phyloP scores from a whole-genome alignment of 108 stramenopile genomes.

The Cyclostephanos tholiformis region DNA sequence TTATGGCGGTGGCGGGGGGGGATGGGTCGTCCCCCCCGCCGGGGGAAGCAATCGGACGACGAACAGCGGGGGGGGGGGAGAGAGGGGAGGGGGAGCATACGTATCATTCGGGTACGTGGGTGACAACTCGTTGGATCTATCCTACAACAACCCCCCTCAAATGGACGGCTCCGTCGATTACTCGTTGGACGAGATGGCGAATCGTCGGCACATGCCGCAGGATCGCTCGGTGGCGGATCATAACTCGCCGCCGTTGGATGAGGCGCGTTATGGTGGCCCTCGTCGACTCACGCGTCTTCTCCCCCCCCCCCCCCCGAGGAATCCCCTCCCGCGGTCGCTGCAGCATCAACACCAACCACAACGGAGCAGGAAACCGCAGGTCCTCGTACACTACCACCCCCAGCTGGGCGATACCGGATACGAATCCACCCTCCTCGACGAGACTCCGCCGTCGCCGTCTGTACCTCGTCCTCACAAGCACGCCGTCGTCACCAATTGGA shows the following conservation, averaged over 20 bases:
- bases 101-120: not conserved
- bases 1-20: not conserved
- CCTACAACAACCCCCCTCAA: too few species aligned
- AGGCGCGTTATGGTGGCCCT: not conserved
- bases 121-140: not conserved
- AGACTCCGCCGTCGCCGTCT: not conserved
- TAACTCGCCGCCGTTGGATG: not conserved
- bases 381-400: slow-evolving; percentile 55
- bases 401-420: slow-evolving; percentile 52
- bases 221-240: not conserved
- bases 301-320: not conserved
- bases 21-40: not conserved
- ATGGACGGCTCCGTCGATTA: not conserved
- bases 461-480: not conserved
- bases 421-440: slow-evolving; percentile 43
- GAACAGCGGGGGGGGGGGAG: not conserved
- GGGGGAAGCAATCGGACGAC: too few species aligned
- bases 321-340: too few species aligned
- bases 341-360: not conserved
- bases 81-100: not conserved
- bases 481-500: slow-evolving; percentile 13
- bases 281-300: not conserved
- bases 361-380: slow-evolving; percentile 20
- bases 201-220: not conserved
- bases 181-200: not conserved